These are phyloP conservation scores for Candida sphagnicola DNA, from an alignment of 805 yeast genomes.

Conservation along the genomic window DNA sequence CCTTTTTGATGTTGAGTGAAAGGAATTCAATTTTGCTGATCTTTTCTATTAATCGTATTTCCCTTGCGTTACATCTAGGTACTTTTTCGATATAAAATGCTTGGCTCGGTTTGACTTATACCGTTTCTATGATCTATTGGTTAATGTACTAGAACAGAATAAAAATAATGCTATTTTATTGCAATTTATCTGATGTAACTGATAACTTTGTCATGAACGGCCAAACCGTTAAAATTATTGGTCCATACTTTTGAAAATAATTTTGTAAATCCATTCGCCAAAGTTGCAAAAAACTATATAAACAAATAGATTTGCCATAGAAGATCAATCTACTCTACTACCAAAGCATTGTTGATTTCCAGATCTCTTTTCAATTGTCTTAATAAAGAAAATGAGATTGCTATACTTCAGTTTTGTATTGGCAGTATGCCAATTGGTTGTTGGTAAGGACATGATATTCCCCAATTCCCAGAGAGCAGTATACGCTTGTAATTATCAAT, in stretches of 20 bases:
- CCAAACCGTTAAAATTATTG: neutral
- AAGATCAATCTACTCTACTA: too few relatives aligned
- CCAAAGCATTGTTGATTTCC: too few relatives aligned
- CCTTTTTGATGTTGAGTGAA: too few relatives aligned
- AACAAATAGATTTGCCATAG: too few relatives aligned
- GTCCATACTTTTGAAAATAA: neutral
- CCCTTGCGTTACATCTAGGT: too few relatives aligned
- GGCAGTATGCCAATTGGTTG: constrained; percentile 1
- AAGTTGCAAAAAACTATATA: neutral
- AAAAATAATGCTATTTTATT: neutral
- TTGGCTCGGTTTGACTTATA: too few relatives aligned
- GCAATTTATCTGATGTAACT: neutral
- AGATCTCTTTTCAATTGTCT: too few relatives aligned
- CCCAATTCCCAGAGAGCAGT: neutral
- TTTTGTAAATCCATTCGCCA: neutral
- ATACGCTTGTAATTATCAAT: constrained; percentile 1
- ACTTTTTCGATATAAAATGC: too few relatives aligned
- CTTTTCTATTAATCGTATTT: too few relatives aligned
- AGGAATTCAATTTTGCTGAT: too few relatives aligned
- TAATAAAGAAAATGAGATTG: neutral
- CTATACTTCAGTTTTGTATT: neutral
- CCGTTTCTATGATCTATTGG: neutral
- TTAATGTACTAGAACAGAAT: neutral
- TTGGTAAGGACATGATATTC: neutral
- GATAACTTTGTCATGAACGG: neutral